These are phyloP conservation scores for Apophysomyces variabilis DNA, from an alignment of 371 early-diverging fungal species.

Conservation along the genomic window DNA sequence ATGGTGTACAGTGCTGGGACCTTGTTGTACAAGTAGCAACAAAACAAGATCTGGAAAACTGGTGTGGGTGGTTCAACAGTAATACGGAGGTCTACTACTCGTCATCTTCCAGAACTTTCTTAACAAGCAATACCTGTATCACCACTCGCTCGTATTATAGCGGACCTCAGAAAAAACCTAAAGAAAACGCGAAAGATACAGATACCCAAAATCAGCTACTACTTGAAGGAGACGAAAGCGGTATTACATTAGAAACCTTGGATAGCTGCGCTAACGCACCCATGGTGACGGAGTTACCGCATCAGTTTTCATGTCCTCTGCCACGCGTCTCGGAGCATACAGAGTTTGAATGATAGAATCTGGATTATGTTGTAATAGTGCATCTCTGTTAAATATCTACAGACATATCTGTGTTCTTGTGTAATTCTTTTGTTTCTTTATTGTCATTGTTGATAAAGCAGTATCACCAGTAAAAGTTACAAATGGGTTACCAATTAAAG, in stretches of 20 bases:
- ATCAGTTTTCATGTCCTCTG: not conserved
- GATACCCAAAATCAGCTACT: not conserved
- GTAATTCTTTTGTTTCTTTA: no score
- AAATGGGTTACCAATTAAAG: no score
- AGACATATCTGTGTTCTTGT: no score
- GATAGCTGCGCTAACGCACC: slow-evolving; percentile 20
- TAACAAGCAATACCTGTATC: slow-evolving; percentile 1
- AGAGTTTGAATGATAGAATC: not conserved
- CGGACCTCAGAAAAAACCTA: not conserved
- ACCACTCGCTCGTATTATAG: not conserved
- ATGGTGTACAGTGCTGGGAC: not conserved
- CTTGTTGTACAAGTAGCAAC: slow-evolving; percentile 5
- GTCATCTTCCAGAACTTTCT: not conserved
- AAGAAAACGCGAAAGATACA: not conserved
- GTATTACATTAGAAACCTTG: slow-evolving; percentile 20
- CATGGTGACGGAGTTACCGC: not conserved
- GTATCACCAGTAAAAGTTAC: no score
- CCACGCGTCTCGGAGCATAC: not conserved
- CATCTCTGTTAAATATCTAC: no score
- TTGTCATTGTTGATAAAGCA: no score
- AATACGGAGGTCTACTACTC: not conserved
- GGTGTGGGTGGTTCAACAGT: slow-evolving; percentile 4
- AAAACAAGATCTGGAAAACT: slow-evolving; percentile 1
- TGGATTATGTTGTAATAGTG: not conserved
- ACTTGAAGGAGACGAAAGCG: slow-evolving; percentile 15